Conservation (phyloP, 805 yeast species). For the Ogataea pilisensis region DNA sequence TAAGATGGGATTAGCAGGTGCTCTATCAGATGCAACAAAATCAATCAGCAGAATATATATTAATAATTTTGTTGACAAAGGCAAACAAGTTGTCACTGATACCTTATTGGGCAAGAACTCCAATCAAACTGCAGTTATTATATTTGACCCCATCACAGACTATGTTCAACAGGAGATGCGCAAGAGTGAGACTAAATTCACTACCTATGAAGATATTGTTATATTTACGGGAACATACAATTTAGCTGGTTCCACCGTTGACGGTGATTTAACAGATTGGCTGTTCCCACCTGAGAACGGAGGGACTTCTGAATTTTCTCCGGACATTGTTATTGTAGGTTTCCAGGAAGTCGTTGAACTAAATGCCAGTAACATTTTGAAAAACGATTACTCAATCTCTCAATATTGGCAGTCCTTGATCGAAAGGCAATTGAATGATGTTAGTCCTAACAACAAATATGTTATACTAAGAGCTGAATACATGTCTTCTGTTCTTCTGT, state of each 20-base stretch:
- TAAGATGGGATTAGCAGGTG: slow-evolving; percentile 95
- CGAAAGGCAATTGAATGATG: slow-evolving; percentile 51
- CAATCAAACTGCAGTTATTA: slow-evolving; percentile 62
- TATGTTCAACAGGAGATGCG: slow-evolving; percentile 65
- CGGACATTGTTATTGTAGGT: slow-evolving; percentile 86
- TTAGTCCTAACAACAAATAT: slow-evolving; percentile 37
- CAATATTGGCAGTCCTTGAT: slow-evolving; percentile 75
- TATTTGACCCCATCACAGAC: slow-evolving; percentile 87
- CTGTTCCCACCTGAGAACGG: slow-evolving; percentile 67
- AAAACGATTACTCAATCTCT: slow-evolving; percentile 77
- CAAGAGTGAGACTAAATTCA: slow-evolving; percentile 47
- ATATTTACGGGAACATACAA: slow-evolving; percentile 85
- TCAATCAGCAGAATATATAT: slow-evolving; percentile 93
- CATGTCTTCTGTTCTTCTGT: slow-evolving; percentile 62
- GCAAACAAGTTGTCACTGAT: slow-evolving; percentile 87
- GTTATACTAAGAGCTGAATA: slow-evolving; percentile 70
- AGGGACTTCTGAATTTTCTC: slow-evolving; percentile 40
- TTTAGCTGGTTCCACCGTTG: slow-evolving; percentile 65
- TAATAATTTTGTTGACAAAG: slow-evolving; percentile 90
- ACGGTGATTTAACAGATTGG: slow-evolving; percentile 69
- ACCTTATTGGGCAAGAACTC: slow-evolving; percentile 76
- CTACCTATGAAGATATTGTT: slow-evolving; percentile 54
- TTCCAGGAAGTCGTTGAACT: slow-evolving; percentile 92
- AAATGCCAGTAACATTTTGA: slow-evolving; percentile 85
- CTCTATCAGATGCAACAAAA: slow-evolving; percentile 94